phyloP scores from a whole-genome alignment of 352 stramenopile species.

The Globisporangium perplexum region DNA sequence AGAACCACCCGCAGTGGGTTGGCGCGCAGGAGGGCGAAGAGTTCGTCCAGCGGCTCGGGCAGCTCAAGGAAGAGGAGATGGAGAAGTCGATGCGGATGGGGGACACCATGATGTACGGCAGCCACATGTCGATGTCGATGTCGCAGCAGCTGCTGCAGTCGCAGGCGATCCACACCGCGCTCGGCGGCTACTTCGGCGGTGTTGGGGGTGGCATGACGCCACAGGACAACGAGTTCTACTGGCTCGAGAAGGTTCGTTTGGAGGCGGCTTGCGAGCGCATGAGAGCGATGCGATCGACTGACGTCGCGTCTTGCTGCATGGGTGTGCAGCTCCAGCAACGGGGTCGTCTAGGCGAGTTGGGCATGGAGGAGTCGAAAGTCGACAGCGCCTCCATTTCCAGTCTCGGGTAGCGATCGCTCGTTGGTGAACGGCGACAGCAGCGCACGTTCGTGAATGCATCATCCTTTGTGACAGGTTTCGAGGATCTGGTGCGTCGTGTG shows the following conservation, averaged over 20 bases:
- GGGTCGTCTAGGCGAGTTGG: slow-evolving; percentile 36
- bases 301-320: slow-evolving; percentile 9
- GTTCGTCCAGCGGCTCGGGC: slow-evolving; percentile 59
- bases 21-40: slow-evolving; percentile 67
- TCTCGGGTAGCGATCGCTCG: slow-evolving; percentile 9
- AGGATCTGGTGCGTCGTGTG: neutral
- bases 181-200: slow-evolving; percentile 21
- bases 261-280: neutral
- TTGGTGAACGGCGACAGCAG: neutral
- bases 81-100: slow-evolving; percentile 83
- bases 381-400: slow-evolving; percentile 51
- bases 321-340: slow-evolving; percentile 54
- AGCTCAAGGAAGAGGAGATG: slow-evolving; percentile 80
- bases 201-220: slow-evolving; percentile 34
- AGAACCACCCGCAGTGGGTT: slow-evolving; percentile 85
- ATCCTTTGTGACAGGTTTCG: neutral
- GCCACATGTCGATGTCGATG: slow-evolving; percentile 54
- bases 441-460: slow-evolving; percentile 1
- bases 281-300: neutral
- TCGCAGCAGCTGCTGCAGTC: slow-evolving; percentile 87
- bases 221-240: slow-evolving; percentile 87
- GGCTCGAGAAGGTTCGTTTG: slow-evolving; percentile 73
- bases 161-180: slow-evolving; percentile 73
- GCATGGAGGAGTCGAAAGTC: slow-evolving; percentile 27
- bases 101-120: slow-evolving; percentile 78